Percentiles rank a stretch among this genome's conserved stretches.
phyloP scores from a whole-genome alignment of 1,284 basidiomycete genomes.

The Rhizoctonia solani region DNA sequence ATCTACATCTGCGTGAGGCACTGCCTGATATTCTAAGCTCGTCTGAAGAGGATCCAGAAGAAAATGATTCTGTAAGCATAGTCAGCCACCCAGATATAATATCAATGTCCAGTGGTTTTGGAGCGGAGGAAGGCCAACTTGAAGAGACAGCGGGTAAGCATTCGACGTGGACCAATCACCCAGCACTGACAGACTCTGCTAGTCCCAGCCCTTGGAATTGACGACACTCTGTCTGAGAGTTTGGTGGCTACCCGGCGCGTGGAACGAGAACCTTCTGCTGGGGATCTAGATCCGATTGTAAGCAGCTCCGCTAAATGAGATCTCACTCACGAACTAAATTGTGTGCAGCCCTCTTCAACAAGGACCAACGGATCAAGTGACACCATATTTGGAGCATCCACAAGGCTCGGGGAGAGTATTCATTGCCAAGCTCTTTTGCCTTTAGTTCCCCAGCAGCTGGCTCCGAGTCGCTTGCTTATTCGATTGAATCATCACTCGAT shows the following conservation, averaged over 20 bases:
- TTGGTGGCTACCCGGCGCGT: no score
- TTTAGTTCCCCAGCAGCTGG: slow-evolving; percentile 16
- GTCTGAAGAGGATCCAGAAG: background rate
- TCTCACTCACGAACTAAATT: background rate
- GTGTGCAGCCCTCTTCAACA: background rate
- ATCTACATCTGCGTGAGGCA: background rate
- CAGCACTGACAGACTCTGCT: background rate
- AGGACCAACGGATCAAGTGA: background rate
- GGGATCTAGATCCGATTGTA: no score
- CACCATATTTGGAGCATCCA: background rate
- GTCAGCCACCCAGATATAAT: background rate
- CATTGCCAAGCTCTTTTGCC: slow-evolving; percentile 23
- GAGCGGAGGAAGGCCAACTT: background rate
- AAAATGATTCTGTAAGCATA: background rate
- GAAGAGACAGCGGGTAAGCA: background rate
- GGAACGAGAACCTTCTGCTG: no score
- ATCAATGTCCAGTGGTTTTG: background rate
- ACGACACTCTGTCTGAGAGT: background rate
- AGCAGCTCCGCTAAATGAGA: no score
- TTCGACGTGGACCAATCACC: background rate
- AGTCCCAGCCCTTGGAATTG: background rate
- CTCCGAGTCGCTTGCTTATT: background rate
- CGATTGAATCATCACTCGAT: slow-evolving; percentile 24
- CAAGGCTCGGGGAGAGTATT: slow-evolving; percentile 19
- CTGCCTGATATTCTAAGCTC: background rate